phyloP scores from a whole-genome alignment of 345 rosid species.

The Angophora floribunda region DNA sequence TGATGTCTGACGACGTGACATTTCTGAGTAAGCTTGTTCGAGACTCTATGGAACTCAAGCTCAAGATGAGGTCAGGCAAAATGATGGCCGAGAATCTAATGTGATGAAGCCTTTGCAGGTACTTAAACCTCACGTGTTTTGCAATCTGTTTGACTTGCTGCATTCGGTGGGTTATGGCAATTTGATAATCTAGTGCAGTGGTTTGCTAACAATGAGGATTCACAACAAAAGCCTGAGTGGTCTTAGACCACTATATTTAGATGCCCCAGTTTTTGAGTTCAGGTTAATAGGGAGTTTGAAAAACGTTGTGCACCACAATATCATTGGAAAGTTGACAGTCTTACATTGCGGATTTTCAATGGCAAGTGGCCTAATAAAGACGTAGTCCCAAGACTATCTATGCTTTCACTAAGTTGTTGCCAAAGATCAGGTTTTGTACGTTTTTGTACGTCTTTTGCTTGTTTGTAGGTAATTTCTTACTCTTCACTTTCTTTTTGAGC shows the following conservation, averaged over 20 bases:
- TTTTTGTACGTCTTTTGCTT: neutral
- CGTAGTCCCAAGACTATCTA: neutral
- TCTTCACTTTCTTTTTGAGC: neutral
- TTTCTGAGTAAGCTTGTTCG: conserved; percentile 64
- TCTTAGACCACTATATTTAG: neutral
- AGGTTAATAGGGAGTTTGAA: neutral
- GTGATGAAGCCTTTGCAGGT: conserved; percentile 56
- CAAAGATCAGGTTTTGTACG: neutral
- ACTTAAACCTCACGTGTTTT: neutral
- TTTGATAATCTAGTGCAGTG: neutral
- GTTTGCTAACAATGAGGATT: neutral
- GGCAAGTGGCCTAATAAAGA: neutral
- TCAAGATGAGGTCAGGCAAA: conserved; percentile 35
- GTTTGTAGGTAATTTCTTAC: neutral
- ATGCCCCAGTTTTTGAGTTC: neutral
- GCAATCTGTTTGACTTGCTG: neutral
- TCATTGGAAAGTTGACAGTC: neutral
- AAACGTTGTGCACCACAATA: neutral
- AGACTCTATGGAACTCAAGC: conserved; percentile 89
- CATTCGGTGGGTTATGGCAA: neutral
- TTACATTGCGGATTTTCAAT: neutral
- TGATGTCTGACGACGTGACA: conserved; percentile 94
- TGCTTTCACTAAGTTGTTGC: neutral
- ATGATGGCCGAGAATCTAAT: conserved; percentile 20
- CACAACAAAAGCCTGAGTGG: neutral